Evolutionary conservation across 352 stramenopile species (phyloP), one percentile per base, ranked within the genome.

Genomic region (Globisporangium canariense): DNA sequence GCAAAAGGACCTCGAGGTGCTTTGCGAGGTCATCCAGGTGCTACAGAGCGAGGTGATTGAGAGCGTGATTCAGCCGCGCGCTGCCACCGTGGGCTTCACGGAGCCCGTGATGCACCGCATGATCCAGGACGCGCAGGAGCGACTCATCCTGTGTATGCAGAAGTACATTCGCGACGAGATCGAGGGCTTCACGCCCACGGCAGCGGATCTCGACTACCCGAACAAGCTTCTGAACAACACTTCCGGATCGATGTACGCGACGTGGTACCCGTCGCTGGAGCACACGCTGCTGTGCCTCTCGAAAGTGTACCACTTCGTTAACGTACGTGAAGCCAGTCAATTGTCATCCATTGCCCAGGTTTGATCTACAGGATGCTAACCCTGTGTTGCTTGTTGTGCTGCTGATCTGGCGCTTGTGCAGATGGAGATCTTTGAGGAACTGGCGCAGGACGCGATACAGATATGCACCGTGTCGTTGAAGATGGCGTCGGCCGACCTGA

Each of bases 101-200:
- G 86, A 91, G 57, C 79, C 84, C 3, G 85, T 93, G 52, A 84
- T 95, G 74, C 78, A 91, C 56, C 84, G 86, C 43, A 90, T 95
- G 81, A 85, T 93, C 46, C 82, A 91, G 63, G 86, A 95, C 43
- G 83, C 84, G 3, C 84, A 93, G 54, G 86, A 95, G 56, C 83
- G 85, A 8, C 68, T 95, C 10, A 93, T 93, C 46, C 65, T 93
- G 20, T 93, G 85, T 63, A 86, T 91, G 54, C 84, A 95, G 58
- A 93, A 88, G 58, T 95, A 80, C 58, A 90, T 93, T 53, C 82
- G 83, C 22, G 84, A 95, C 59, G 83, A 93, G 43, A 93, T 95
- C 41, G 78, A 93, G 65, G 84, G 80, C 1, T 95, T 93, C 62
- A 73, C 71, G 20, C 83, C 84, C 28, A 77, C 70, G 0, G 7